phyloP scores from a whole-genome alignment of 2,329 filamentous ascomycete species.

The Fusarium stilboides region DNA sequence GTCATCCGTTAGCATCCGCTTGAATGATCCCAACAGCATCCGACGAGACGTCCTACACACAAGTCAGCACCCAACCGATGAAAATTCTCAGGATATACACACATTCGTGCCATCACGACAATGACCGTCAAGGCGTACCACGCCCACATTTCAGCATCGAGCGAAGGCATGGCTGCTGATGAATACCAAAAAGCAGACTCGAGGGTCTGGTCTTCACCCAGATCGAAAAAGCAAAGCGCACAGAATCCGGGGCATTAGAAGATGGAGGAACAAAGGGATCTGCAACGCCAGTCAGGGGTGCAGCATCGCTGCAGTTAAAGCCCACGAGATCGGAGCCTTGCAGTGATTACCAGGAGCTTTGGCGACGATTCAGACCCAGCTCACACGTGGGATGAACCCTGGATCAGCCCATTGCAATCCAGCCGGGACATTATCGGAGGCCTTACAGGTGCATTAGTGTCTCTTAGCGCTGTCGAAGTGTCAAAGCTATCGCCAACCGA shows the following conservation, averaged over 20 bases:
- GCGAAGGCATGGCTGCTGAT: constrained; percentile 41
- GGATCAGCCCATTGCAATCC: constrained; percentile 2
- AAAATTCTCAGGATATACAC: constrained; percentile 21
- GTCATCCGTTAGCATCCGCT: constrained; percentile 67
- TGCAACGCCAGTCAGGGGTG: constrained; percentile 29
- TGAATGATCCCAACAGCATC: constrained; percentile 60
- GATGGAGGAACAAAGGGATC: constrained; percentile 21
- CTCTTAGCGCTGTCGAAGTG: neutral
- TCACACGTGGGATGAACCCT: constrained; percentile 14
- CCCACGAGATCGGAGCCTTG: neutral
- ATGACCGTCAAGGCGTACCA: constrained; percentile 59
- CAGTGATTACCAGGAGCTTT: neutral
- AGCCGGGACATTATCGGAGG: neutral
- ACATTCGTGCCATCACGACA: constrained; percentile 59
- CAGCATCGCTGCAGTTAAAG: constrained; percentile 7
- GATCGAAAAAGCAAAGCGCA: constrained; percentile 5
- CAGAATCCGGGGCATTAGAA: constrained; percentile 9
- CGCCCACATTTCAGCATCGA: constrained; percentile 58
- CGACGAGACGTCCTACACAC: constrained; percentile 55
- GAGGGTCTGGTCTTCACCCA: constrained; percentile 15
- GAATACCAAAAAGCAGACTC: neutral
- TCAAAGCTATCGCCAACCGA: neutral
- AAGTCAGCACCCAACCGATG: constrained; percentile 9
- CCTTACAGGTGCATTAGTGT: neutral
- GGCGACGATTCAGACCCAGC: constrained; percentile 3